Evolutionary conservation across 106 monocot genomes (phyloP), one percentile per base, ranked within the genome.

Genomic region (Allium sativum): DNA sequence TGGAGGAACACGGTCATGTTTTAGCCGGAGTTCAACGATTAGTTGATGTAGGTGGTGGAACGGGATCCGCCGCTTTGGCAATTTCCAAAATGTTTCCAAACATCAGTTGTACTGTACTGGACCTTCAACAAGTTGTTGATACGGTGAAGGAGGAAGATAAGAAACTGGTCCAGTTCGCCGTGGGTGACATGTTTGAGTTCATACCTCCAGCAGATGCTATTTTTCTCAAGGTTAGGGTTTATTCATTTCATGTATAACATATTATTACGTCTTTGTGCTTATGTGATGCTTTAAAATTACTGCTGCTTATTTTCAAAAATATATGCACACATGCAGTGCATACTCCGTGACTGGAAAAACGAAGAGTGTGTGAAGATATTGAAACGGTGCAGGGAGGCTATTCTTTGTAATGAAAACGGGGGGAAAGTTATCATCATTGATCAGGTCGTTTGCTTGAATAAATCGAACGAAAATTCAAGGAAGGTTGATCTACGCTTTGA

Each of bases 181-280:
- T 11, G 2, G 78, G 78, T 6, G 69, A 78, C 21, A 73, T 73
- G 73, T 78, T 78, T 60, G 59, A 47, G 2, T 44, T 40, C 3
- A 20, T 79, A 22, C 79, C 79, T 1, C 65, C 45, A 5, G 69
- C 74, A 12, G 53, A 73, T 18, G 74, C 73, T 0, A 54, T 66
- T 1, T 42, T 79, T 1, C 52, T 79, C 40, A 79, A 79, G 73
- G 79, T 79, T n/a, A 31, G 31, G 31, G 31, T 31, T 31, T 31
- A 31, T 31, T 31, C 5, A 5, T 31, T 31, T 31, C 2, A 2
- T n/a, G n/a, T n/a, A n/a, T 5, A 31, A n/a, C n/a, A n/a, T n/a
- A n/a, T n/a, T 31, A 31, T 31, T 31, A 31, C 31, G 31, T n/a
- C 5, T 31, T 31, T 31, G 31, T 31, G 31, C 5, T 31, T 31